Evolutionary conservation across 2,329 filamentous ascomycete species (phyloP).

Genomic region (Colletotrichum euphorbiae): DNA sequence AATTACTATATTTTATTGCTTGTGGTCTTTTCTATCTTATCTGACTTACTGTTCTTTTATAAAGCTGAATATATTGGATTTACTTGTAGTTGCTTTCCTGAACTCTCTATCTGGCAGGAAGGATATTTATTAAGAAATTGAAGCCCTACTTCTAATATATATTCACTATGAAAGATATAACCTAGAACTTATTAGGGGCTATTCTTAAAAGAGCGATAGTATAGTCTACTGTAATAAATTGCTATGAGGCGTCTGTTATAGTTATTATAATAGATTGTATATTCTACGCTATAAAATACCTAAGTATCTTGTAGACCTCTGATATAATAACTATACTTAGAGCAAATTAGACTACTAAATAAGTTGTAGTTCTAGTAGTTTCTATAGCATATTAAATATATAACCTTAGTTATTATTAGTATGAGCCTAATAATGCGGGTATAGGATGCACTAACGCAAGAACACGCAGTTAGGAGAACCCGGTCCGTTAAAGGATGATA

Average conservation of each 20-base stretch:
- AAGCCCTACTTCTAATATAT: background rate
- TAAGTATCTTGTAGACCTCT: background rate
- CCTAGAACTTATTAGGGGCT: background rate
- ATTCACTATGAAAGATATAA: background rate
- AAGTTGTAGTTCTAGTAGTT: background rate
- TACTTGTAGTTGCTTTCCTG: background rate
- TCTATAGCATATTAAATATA: background rate
- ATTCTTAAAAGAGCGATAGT: background rate
- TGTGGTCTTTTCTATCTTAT: background rate
- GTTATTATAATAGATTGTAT: background rate
- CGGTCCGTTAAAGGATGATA: background rate
- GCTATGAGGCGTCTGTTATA: background rate
- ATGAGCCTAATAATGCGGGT: background rate
- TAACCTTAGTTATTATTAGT: background rate
- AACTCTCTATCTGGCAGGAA: background rate
- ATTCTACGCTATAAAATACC: background rate
- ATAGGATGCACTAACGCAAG: background rate
- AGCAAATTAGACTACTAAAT: background rate
- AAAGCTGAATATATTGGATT: background rate
- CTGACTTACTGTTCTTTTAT: background rate
- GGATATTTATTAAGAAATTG: conserved; percentile 4
- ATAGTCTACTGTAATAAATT: background rate
- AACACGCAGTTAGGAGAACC: background rate
- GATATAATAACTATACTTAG: background rate
- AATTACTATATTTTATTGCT: background rate